Base-by-base conservation (phyloP, 1,139 yeast species). In the Debaryomyces coudertii region DNA sequence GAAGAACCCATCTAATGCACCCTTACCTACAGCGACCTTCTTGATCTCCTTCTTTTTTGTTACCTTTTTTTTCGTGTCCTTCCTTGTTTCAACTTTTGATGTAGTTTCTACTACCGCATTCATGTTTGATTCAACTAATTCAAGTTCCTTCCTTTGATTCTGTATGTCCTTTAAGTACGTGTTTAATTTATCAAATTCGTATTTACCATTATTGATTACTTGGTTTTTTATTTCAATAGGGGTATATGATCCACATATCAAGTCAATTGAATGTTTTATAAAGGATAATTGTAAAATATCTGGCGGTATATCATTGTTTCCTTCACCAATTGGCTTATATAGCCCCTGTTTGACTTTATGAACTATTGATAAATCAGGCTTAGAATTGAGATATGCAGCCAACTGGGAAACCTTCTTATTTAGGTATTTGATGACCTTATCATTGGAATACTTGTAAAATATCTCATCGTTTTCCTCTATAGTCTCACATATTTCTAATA, bases 1-100 rank as follows among this genome's bases (percentile, higher is more conserved):
- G 64, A 83, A 83, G 53, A 83, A 83, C 42, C 80, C 77, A 57
- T 83, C 89, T 28, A 83, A 66, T 1, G 87, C 86, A 2, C 89
- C 89, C 53, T 71, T 77, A 0, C 82, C 82, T 9, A 69, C 72
- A 1, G 80, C 79, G 0, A 78, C 79, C 50, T 75, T 79, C 45
- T 61, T 63, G 1, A 51, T 55, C 16, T 52, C 49, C 31, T 59
- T 60, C 47, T 59, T 63, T 38, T 52, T 55, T 2, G 53, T 43
- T 40, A 65, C 64, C 44, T 60, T 54, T 45, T 55, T 60, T 25
- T 53, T 52, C 8, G 46, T 44, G 2, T 60, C 63, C 45, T 57
- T 60, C 41, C 36, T 55, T 28, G 41, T 51, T 42, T 58, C 59
- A 9, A 54, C 49, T 46, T 57, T 50, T 2, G 63, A 41, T 8